A percentile compares a stretch with the other conserved stretches of the same genome.
Conservation (phyloP, 352 stramenopile genomes). For the Globisporangium lucens region DNA sequence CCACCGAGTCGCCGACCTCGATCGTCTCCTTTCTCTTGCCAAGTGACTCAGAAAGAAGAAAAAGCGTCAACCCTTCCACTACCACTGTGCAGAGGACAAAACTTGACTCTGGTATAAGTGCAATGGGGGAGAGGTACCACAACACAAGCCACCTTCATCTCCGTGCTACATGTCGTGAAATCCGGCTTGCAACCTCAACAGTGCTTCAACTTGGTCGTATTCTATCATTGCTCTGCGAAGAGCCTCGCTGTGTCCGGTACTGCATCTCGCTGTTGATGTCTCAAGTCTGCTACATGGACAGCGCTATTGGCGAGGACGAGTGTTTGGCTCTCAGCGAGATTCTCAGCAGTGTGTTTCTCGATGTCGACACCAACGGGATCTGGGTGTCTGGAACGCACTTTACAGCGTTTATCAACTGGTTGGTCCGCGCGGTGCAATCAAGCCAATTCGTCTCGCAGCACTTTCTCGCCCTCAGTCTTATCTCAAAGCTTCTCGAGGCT, state of each 20-base stretch:
- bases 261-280: conserved; percentile 15
- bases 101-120: neutral
- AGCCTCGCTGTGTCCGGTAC: conserved; percentile 2
- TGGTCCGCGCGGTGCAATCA: neutral
- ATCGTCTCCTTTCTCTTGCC: conserved; percentile 5
- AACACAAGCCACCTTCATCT: neutral
- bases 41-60: neutral
- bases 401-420: neutral
- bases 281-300: conserved; percentile 12
- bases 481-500: neutral
- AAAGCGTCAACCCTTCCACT: neutral
- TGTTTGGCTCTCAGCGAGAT: conserved; percentile 1
- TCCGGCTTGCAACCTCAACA: conserved; percentile 1
- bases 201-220: conserved; percentile 12
- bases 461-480: neutral
- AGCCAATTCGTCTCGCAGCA: neutral
- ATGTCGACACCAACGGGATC: neutral
- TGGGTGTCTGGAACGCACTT: neutral
- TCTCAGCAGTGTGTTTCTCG: neutral
- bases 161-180: neutral
- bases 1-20: neutral
- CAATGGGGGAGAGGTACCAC: neutral
- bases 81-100: neutral
- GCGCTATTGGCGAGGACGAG: neutral
- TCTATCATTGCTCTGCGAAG: neutral